Evolutionary conservation across 768 basidiomycete genomes (phyloP).

Genomic region (Cystofilobasidium ferigula): DNA sequence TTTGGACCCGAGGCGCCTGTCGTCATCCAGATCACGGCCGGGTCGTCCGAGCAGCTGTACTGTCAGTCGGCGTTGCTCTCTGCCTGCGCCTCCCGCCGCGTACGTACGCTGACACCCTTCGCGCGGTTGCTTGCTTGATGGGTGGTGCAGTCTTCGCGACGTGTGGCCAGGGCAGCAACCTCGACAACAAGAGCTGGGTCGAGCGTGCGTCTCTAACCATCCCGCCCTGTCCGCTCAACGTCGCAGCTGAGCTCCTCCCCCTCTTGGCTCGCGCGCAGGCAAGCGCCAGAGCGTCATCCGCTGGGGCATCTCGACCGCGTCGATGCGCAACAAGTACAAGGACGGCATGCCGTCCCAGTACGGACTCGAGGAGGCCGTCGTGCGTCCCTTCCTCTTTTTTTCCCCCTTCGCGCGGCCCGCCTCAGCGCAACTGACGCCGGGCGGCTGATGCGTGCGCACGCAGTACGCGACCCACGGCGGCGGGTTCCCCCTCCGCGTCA

Average conservation of each 20-base stretch:
- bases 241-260: no score
- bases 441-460: no score
- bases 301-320: slow-evolving; percentile 1
- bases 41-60: slow-evolving; percentile 11
- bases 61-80: no score
- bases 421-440: no score
- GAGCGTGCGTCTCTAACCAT: no score
- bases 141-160: slow-evolving; percentile 24
- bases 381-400: not conserved
- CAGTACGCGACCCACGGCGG: slow-evolving; percentile 25
- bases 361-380: slow-evolving; percentile 4
- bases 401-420: not conserved
- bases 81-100: no score
- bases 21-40: slow-evolving; percentile 22
- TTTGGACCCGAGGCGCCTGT: not conserved
- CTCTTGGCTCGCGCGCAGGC: no score
- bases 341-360: slow-evolving; percentile 14
- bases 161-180: not conserved
- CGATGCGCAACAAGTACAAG: slow-evolving; percentile 4
- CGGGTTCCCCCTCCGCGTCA: slow-evolving; percentile 21
- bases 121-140: no score
- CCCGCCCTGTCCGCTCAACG: no score
- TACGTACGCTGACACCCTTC: no score
- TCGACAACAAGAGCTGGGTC: slow-evolving; percentile 8
- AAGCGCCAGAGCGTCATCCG: slow-evolving; percentile 1